Percentiles rank a stretch among this genome's conserved stretches.
Evolutionary conservation across 2,329 filamentous ascomycete species (phyloP).

Genomic region (Alternaria sp.): DNA sequence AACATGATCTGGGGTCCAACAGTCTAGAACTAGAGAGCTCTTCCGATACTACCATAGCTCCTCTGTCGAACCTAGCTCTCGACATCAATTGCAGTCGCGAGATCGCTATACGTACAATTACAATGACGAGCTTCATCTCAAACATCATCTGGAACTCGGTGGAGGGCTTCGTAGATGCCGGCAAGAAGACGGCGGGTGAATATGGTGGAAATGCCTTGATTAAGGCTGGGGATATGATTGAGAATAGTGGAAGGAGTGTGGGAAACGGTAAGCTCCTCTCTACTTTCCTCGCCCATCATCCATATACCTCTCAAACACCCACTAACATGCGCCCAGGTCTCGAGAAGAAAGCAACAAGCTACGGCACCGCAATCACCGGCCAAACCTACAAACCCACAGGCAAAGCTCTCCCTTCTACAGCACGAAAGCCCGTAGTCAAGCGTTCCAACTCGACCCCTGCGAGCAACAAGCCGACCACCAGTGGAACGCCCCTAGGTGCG

Average conservation of each 20-base stretch:
- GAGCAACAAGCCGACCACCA: constrained; percentile 24
- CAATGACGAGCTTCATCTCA: constrained; percentile 43
- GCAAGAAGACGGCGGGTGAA: constrained; percentile 44
- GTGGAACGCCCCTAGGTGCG: constrained; percentile 29
- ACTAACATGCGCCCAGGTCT: constrained; percentile 27
- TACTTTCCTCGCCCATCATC: background rate
- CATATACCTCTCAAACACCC: background rate
- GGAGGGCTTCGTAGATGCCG: constrained; percentile 47
- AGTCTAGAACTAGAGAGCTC: constrained; percentile 3
- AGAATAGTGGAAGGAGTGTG: constrained; percentile 40
- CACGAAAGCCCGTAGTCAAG: constrained; percentile 38
- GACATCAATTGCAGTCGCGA: background rate
- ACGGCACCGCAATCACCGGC: constrained; percentile 38
- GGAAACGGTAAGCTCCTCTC: constrained; percentile 36
- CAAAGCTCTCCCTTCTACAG: constrained; percentile 39
- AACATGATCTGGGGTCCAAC: constrained; percentile 14
- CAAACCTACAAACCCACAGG: constrained; percentile 35
- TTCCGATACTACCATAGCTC: background rate
- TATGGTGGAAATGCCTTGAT: constrained; percentile 48
- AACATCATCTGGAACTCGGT: constrained; percentile 50
- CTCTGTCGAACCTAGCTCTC: background rate
- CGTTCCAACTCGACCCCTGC: constrained; percentile 44
- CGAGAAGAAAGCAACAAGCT: constrained; percentile 39
- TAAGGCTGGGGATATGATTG: constrained; percentile 48
- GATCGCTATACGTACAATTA: background rate